Conservation (phyloP, 352 stramenopile species). For the Phytophthora chlamydospora region DNA sequence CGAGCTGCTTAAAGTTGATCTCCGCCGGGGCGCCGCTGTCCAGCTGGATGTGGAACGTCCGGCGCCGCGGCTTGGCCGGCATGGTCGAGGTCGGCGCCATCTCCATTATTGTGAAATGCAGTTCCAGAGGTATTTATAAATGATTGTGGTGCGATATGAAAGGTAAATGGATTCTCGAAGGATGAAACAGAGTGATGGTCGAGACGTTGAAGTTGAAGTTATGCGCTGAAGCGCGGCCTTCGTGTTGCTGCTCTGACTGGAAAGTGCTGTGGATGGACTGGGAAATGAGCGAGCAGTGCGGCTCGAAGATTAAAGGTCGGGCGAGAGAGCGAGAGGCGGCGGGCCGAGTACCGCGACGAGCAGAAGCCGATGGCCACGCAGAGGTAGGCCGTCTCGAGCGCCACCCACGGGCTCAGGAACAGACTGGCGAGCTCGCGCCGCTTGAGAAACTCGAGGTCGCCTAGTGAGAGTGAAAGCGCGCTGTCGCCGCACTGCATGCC, state of each 20-base stretch:
- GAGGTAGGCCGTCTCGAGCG: constrained; percentile 61
- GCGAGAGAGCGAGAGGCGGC: constrained; percentile 61
- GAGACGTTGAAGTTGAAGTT: constrained; percentile 18
- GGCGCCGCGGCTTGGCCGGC: constrained; percentile 25
- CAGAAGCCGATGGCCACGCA: constrained; percentile 62
- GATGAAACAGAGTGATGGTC: constrained; percentile 1
- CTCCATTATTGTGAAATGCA: constrained; percentile 5
- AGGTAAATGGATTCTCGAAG: too few species aligned
- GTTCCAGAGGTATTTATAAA: too few species aligned
- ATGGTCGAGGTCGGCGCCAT: constrained; percentile 5
- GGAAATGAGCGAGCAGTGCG: constrained; percentile 55
- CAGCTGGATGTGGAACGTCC: constrained; percentile 63
- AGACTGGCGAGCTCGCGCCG: constrained; percentile 51
- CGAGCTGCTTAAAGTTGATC: constrained; percentile 79
- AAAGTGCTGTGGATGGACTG: constrained; percentile 6
- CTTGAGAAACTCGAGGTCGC: constrained; percentile 36
- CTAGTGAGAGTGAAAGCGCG: constrained; percentile 25
- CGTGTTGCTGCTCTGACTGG: constrained; percentile 2
- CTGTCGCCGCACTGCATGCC: constrained; percentile 53
- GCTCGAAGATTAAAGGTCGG: constrained; percentile 66
- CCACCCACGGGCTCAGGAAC: constrained; percentile 56
- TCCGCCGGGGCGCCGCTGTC: constrained; percentile 50
- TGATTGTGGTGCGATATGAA: background rate
- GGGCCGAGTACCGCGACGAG: constrained; percentile 55
- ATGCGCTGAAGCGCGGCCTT: constrained; percentile 11